These are phyloP conservation scores for Nicotiana tomentosiformis DNA, from an alignment of 257 asterid genomes.

Conservation along the genomic window DNA sequence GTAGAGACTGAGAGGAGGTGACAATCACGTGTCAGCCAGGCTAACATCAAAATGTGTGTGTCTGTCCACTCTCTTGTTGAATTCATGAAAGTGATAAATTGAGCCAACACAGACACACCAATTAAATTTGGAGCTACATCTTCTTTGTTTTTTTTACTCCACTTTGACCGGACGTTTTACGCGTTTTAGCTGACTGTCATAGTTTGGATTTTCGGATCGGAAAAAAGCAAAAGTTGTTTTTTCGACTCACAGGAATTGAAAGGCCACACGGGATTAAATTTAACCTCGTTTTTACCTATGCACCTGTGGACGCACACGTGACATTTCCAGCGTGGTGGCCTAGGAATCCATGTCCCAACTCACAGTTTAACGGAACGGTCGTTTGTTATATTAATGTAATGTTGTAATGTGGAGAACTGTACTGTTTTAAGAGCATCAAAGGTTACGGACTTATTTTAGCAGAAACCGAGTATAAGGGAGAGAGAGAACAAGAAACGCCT, in stretches of 20 bases:
- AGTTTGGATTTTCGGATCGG: background rate
- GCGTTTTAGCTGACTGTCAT: background rate
- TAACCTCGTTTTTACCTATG: background rate
- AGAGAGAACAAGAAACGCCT: too few relatives aligned
- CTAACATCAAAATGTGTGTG: background rate
- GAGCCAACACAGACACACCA: background rate
- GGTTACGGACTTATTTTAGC: too few relatives aligned
- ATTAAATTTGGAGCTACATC: background rate
- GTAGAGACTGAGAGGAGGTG: background rate
- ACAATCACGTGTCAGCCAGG: background rate
- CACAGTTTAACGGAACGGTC: too few relatives aligned
- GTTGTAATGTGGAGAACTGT: too few relatives aligned
- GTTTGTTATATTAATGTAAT: too few relatives aligned
- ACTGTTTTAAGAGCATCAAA: too few relatives aligned
- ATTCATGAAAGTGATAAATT: background rate
- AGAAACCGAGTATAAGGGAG: too few relatives aligned
- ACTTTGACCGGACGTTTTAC: background rate
- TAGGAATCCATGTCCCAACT: too few relatives aligned
- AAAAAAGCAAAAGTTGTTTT: too few relatives aligned
- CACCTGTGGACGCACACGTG: background rate
- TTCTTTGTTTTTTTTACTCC: background rate
- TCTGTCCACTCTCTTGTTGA: background rate
- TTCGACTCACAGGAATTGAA: background rate
- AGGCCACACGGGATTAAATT: background rate
- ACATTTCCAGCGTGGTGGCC: too few relatives aligned